Conservation (phyloP, 768 basidiomycete species). For the Hygrophoropsis aurantiaca region DNA sequence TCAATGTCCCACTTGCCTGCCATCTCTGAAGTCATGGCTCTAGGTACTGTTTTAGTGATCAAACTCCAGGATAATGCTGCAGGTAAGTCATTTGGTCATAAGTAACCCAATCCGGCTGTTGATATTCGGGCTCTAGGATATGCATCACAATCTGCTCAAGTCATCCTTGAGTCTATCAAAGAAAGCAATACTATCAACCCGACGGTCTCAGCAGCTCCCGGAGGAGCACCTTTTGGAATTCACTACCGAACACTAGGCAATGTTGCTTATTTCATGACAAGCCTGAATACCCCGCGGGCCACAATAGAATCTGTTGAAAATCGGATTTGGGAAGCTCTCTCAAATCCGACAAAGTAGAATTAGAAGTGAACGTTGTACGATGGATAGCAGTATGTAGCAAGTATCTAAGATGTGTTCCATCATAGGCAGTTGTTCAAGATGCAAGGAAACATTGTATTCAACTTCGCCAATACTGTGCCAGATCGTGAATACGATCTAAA, state of each 20-base stretch:
- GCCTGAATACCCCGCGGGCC: conserved; percentile 64
- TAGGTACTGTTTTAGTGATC: conserved; percentile 84
- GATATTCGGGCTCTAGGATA: conserved; percentile 40
- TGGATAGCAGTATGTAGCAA: too few species aligned
- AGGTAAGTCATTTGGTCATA: conserved; percentile 41
- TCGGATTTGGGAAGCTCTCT: conserved; percentile 49
- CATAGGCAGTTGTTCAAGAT: too few species aligned
- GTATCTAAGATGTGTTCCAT: too few species aligned
- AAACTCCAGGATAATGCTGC: conserved; percentile 58
- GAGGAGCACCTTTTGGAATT: conserved; percentile 61
- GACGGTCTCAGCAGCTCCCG: conserved; percentile 42
- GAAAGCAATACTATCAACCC: conserved; percentile 17
- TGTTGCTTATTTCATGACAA: conserved; percentile 91
- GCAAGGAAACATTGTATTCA: too few species aligned
- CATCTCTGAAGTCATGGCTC: conserved; percentile 79
- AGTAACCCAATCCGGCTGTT: neutral
- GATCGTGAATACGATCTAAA: conserved; percentile 89
- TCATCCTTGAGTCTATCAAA: conserved; percentile 54
- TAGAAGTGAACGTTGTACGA: too few species aligned
- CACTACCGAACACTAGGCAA: conserved; percentile 90
- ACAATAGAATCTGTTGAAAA: conserved; percentile 63
- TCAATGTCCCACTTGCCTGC: conserved; percentile 51
- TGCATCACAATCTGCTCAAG: conserved; percentile 63
- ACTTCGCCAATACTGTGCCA: conserved; percentile 88
- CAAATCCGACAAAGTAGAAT: neutral